These are phyloP conservation scores for Rhynchospora pubera DNA, from an alignment of 176 grass and related monocot genomes.

Conservation along the genomic window DNA sequence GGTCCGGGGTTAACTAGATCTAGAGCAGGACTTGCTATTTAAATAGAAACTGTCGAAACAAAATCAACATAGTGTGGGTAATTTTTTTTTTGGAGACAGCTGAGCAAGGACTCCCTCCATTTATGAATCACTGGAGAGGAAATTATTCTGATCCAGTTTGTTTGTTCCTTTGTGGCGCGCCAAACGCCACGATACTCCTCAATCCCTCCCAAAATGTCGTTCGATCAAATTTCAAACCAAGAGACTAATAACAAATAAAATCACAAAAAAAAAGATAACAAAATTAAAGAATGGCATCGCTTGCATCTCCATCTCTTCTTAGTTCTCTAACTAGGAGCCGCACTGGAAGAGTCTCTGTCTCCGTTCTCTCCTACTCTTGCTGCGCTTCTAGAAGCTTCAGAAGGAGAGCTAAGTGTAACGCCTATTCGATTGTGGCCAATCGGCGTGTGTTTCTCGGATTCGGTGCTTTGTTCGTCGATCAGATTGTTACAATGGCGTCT, in stretches of 20 bases:
- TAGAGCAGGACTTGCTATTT: too few relatives aligned
- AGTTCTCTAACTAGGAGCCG: constrained; percentile 25
- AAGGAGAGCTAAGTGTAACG: not conserved
- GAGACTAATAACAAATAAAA: not conserved
- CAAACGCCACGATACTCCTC: constrained; percentile 7
- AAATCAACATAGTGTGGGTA: too few relatives aligned
- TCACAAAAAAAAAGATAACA: not conserved
- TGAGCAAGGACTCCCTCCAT: not conserved
- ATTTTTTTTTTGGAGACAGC: too few relatives aligned
- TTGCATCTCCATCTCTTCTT: constrained; percentile 27
- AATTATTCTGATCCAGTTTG: not conserved
- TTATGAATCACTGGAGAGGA: not conserved
- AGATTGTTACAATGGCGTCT: constrained; percentile 55
- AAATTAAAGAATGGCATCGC: constrained; percentile 29
- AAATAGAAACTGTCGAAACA: too few relatives aligned
- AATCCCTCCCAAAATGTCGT: not conserved
- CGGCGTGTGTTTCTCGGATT: constrained; percentile 78
- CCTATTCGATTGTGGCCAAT: constrained; percentile 10
- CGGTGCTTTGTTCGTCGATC: constrained; percentile 43
- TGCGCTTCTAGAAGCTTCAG: constrained; percentile 13
- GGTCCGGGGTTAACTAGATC: too few relatives aligned
- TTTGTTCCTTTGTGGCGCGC: constrained; percentile 2
- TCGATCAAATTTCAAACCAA: constrained; percentile 5
- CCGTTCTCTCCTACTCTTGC: not conserved
- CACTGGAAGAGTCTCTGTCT: constrained; percentile 8